Percentiles rank a stretch among this genome's conserved stretches.
phyloP scores from a whole-genome alignment of 306 rosid genomes.

The Arachis hypogaea region DNA sequence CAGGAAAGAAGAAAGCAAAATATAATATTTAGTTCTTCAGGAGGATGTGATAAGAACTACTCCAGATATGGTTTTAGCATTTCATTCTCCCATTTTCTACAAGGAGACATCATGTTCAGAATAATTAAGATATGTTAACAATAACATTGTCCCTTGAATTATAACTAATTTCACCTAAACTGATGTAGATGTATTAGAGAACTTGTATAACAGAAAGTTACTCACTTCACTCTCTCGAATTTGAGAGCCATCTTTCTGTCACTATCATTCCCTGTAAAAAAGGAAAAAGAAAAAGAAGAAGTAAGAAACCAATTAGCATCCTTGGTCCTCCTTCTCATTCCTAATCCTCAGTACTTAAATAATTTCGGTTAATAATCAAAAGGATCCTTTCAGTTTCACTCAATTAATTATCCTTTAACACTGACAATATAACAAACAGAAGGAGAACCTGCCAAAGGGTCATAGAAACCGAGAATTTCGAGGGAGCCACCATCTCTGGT shows the following conservation, averaged over 20 bases:
- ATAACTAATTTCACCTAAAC: neutral
- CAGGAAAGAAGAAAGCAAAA: neutral
- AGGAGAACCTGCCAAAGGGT: conserved; percentile 71
- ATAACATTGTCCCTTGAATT: neutral
- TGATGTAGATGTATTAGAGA: neutral
- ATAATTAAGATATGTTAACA: conserved; percentile 9
- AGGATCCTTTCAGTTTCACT: no score
- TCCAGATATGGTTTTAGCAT: neutral
- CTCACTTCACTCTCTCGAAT: conserved; percentile 86
- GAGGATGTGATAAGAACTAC: neutral
- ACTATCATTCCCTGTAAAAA: conserved; percentile 70
- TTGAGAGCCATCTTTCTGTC: conserved; percentile 75
- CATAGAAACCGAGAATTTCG: conserved; percentile 80
- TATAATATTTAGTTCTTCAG: neutral
- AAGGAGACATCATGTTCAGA: neutral
- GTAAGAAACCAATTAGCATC: conserved; percentile 30
- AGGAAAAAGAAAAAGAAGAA: conserved; percentile 30
- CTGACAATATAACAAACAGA: no score
- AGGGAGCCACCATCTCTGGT: conserved; percentile 87
- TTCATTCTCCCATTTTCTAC: neutral
- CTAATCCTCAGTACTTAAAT: neutral
- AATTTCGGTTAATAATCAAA: no score
- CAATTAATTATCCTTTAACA: no score
- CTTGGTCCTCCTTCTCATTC: conserved; percentile 14
- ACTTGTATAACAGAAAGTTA: conserved; percentile 26